phyloP scores from a whole-genome alignment of 2,329 filamentous ascomycete genomes.

The Fusarium torreyae region DNA sequence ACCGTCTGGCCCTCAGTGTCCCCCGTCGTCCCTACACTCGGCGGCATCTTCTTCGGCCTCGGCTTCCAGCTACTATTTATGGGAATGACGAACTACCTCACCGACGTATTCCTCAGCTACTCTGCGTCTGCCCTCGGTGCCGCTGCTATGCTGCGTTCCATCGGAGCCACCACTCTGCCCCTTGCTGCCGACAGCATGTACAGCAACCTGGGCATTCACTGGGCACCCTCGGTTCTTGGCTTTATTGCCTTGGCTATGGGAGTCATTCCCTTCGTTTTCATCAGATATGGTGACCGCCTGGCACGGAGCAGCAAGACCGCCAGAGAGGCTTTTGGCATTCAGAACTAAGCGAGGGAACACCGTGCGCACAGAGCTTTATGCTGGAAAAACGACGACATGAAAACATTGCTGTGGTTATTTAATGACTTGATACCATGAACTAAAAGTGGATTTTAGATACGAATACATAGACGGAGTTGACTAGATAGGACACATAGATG shows the following conservation, averaged over 20 bases:
- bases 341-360: slow-evolving; percentile 6
- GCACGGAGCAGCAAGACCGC: slow-evolving; percentile 50
- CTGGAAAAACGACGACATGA: not conserved
- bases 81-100: slow-evolving; percentile 56
- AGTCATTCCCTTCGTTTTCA: slow-evolving; percentile 53
- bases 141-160: slow-evolving; percentile 53
- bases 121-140: slow-evolving; percentile 56
- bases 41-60: slow-evolving; percentile 61
- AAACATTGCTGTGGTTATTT: not conserved
- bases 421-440: slow-evolving; percentile 6
- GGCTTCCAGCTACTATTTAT: slow-evolving; percentile 55
- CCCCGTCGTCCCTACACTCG: slow-evolving; percentile 57
- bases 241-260: slow-evolving; percentile 53
- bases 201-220: slow-evolving; percentile 52
- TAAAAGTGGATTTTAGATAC: not conserved
- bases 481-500: slow-evolving; percentile 4
- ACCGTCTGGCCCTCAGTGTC: slow-evolving; percentile 60
- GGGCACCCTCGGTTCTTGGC: slow-evolving; percentile 55
- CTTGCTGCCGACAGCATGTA: slow-evolving; percentile 55
- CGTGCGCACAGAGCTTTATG: not conserved
- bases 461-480: slow-evolving; percentile 5
- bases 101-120: slow-evolving; percentile 53
- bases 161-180: slow-evolving; percentile 54
- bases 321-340: slow-evolving; percentile 43
- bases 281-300: slow-evolving; percentile 51